Percentiles rank a stretch among this genome's conserved stretches.
These are phyloP conservation scores for Fusarium humuli DNA, from an alignment of 2,329 filamentous ascomycete genomes.

Conservation along the genomic window DNA sequence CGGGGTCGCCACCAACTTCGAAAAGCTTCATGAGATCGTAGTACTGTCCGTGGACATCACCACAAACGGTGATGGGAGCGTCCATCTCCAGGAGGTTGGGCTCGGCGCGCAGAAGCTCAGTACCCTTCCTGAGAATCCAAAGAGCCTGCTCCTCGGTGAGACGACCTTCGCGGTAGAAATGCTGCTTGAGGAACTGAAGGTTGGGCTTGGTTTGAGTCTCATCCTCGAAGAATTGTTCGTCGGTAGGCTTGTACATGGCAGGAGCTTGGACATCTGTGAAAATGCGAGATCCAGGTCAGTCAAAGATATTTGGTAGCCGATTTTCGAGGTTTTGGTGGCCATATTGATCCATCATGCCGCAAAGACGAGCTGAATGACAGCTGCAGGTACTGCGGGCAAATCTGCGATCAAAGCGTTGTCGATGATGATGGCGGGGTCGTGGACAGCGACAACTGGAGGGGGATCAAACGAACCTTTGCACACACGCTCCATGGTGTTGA, in stretches of 20 bases:
- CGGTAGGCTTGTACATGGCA: constrained; percentile 89
- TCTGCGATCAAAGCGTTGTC: constrained; percentile 29
- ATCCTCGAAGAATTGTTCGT: constrained; percentile 94
- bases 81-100: constrained; percentile 99
- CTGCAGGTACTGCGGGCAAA: constrained; percentile 11
- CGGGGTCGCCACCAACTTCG: constrained; percentile 95
- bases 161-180: constrained; percentile 97
- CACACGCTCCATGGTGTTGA: constrained; percentile 94
- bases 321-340: neutral
- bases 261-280: constrained; percentile 92
- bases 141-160: constrained; percentile 97
- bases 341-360: neutral
- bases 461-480: constrained; percentile 84
- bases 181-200: constrained; percentile 94
- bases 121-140: constrained; percentile 91
- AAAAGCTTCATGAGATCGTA: constrained; percentile 99
- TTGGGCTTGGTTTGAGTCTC: constrained; percentile 89
- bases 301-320: constrained; percentile 5
- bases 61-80: constrained; percentile 97
- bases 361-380: neutral
- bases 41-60: constrained; percentile 98
- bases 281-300: constrained; percentile 34
- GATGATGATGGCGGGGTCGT: constrained; percentile 41
- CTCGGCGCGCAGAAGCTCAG: constrained; percentile 87
- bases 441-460: constrained; percentile 33